Evolutionary conservation across 2,329 filamentous ascomycete genomes (phyloP).

Genomic region (Erysiphe pulchra): DNA sequence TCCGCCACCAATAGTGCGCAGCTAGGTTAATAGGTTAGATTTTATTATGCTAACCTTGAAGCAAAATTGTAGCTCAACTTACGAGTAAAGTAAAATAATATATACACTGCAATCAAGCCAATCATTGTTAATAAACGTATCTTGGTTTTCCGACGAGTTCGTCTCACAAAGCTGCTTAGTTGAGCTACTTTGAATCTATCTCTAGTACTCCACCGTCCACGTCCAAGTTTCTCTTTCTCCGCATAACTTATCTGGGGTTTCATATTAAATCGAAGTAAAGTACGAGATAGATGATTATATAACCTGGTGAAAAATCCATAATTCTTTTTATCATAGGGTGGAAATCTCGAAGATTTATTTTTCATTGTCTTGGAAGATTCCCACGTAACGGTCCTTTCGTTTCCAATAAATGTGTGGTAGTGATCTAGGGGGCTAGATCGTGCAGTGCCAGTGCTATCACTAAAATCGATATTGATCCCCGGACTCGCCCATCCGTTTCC

Average conservation of each 20-base stretch:
- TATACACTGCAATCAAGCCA: slow-evolving; percentile 31
- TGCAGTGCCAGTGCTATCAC: slow-evolving; percentile 35
- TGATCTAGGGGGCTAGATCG: slow-evolving; percentile 33
- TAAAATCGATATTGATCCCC: slow-evolving; percentile 39
- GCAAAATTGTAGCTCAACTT: slow-evolving; percentile 18
- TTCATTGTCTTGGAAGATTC: slow-evolving; percentile 58
- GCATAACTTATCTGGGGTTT: slow-evolving; percentile 23
- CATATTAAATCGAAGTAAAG: slow-evolving; percentile 45
- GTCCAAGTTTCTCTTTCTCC: slow-evolving; percentile 54
- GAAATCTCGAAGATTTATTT: slow-evolving; percentile 46
- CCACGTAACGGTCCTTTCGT: slow-evolving; percentile 43
- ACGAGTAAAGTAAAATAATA: slow-evolving; percentile 50
- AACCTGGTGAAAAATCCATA: slow-evolving; percentile 73
- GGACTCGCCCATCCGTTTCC: slow-evolving; percentile 78
- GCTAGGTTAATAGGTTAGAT: slow-evolving; percentile 10
- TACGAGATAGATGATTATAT: slow-evolving; percentile 56
- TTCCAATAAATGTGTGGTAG: slow-evolving; percentile 22
- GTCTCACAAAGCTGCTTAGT: slow-evolving; percentile 20
- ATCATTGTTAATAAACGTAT: slow-evolving; percentile 33
- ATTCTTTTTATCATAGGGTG: slow-evolving; percentile 56
- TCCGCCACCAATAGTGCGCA: slow-evolving; percentile 34
- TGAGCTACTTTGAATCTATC: slow-evolving; percentile 22
- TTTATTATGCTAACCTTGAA: background rate
- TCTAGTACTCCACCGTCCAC: slow-evolving; percentile 27
- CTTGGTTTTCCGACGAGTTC: slow-evolving; percentile 38